Percentiles rank a stretch among this genome's conserved stretches.
Evolutionary conservation across 148 eudicot genomes (phyloP).

Genomic region (Gaultheria prostrata): DNA sequence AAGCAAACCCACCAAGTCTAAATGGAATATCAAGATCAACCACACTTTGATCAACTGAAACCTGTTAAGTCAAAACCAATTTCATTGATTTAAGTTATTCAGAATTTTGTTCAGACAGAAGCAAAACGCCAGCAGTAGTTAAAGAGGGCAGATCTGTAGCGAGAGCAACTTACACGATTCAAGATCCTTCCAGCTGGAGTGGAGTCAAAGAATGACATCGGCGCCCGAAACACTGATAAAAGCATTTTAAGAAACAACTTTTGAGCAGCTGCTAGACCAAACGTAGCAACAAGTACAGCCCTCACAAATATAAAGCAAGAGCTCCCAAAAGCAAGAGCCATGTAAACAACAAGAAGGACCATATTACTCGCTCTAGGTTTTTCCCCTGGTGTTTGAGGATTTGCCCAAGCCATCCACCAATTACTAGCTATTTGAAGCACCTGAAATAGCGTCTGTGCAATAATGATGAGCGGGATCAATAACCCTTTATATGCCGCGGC

Average conservation of each 20-base stretch:
- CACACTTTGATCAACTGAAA: constrained; percentile 94
- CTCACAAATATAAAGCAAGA: constrained; percentile 84
- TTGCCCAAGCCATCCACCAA: constrained; percentile 99
- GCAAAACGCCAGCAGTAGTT: neutral
- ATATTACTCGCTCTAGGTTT: constrained; percentile 62
- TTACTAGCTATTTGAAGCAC: constrained; percentile 88
- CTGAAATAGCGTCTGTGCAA: constrained; percentile 81
- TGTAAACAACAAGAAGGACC: constrained; percentile 76
- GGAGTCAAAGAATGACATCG: constrained; percentile 99
- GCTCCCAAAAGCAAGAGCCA: constrained; percentile 96
- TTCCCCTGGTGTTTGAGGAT: constrained; percentile 77
- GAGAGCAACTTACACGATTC: constrained; percentile 67
- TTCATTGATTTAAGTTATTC: constrained; percentile 15
- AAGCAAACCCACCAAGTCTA: constrained; percentile 92
- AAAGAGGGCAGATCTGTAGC: constrained; percentile 9
- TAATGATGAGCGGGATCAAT: constrained; percentile 73
- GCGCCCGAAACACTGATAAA: constrained; percentile 70
- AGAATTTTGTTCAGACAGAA: neutral
- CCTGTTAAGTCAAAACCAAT: constrained; percentile 44
- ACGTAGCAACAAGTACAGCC: constrained; percentile 82
- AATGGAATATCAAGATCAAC: constrained; percentile 95
- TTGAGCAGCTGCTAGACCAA: constrained; percentile 88
- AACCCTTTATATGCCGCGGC: constrained; percentile 87
- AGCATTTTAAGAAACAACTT: constrained; percentile 83
- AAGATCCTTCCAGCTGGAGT: constrained; percentile 95